A percentile compares a stretch with the other conserved stretches of the same genome.
phyloP scores from a whole-genome alignment of 768 basidiomycete genomes.

The Glaciozyma antarctica region DNA sequence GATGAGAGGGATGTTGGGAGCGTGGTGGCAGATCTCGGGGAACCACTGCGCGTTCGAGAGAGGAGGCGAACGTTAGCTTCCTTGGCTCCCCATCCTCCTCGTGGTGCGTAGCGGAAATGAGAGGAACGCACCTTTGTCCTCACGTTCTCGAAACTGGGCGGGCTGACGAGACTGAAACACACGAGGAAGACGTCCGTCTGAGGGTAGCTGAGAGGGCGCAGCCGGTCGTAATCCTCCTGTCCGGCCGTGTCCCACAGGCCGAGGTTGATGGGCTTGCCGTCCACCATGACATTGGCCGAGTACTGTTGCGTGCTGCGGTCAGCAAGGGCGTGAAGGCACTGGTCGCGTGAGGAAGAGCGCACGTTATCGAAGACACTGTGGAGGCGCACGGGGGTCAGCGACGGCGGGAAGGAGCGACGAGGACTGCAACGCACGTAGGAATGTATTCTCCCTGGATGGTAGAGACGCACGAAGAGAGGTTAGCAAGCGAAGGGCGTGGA shows the following conservation, averaged over 20 bases:
- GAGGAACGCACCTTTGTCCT: constrained; percentile 69
- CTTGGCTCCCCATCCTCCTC: neutral
- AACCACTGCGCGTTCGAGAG: constrained; percentile 57
- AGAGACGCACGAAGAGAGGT: constrained; percentile 38
- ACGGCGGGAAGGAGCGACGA: constrained; percentile 42
- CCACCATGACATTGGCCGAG: constrained; percentile 89
- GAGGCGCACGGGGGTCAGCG: neutral
- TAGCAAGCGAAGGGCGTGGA: constrained; percentile 37
- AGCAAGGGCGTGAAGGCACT: neutral
- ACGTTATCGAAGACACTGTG: neutral
- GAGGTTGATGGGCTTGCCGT: constrained; percentile 94
- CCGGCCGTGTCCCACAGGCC: constrained; percentile 99
- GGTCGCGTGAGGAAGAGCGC: neutral
- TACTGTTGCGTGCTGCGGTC: neutral
- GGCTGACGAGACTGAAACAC: constrained; percentile 96
- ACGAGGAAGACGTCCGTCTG: constrained; percentile 99
- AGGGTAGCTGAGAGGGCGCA: constrained; percentile 94
- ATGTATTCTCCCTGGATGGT: constrained; percentile 80
- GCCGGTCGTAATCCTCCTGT: constrained; percentile 97
- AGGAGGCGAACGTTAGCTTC: neutral
- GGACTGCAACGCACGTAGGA: constrained; percentile 91
- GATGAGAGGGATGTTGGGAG: constrained; percentile 83
- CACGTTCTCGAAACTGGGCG: constrained; percentile 97
- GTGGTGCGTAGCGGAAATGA: neutral
- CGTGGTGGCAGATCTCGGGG: constrained; percentile 95